Evolutionary conservation across 1,139 yeast genomes (phyloP).

Genomic region (Arxiozyma slooffiae): DNA sequence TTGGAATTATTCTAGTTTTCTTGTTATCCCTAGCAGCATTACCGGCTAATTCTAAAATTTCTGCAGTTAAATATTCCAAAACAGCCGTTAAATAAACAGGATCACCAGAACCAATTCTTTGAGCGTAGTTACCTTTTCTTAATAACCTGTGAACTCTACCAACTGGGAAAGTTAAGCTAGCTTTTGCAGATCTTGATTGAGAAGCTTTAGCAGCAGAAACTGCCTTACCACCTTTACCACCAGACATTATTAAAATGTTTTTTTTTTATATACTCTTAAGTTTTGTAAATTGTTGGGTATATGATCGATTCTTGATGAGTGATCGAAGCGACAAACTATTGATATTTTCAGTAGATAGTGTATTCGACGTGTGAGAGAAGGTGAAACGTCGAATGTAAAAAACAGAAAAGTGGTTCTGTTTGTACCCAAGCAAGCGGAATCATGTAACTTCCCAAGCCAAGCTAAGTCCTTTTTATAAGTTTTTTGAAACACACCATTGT

Average conservation of each 20-base stretch:
- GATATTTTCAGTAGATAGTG: too few relatives aligned
- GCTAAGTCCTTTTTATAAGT: background rate
- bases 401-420: background rate
- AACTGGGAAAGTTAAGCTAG: slow-evolving; percentile 98
- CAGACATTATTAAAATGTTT: slow-evolving; percentile 55
- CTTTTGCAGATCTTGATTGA: slow-evolving; percentile 95
- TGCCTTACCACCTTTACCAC: slow-evolving; percentile 98
- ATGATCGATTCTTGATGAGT: background rate
- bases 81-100: slow-evolving; percentile 95
- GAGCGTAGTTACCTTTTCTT: slow-evolving; percentile 98
- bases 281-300: slow-evolving; percentile 10
- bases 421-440: too few relatives aligned
- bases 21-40: slow-evolving; percentile 98
- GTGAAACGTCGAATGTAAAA: background rate
- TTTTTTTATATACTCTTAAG: slow-evolving; percentile 8
- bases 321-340: background rate
- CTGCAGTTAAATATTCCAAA: slow-evolving; percentile 92
- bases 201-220: slow-evolving; percentile 88
- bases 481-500: too few relatives aligned
- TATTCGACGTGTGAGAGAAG: background rate
- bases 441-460: background rate
- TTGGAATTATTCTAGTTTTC: slow-evolving; percentile 96
- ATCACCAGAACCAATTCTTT: slow-evolving; percentile 98
- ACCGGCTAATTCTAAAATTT: slow-evolving; percentile 96
- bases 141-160: slow-evolving; percentile 97